Base-by-base conservation (phyloP, 176 grass and related monocot genomes). In the Tillandsia leiboldiana region DNA sequence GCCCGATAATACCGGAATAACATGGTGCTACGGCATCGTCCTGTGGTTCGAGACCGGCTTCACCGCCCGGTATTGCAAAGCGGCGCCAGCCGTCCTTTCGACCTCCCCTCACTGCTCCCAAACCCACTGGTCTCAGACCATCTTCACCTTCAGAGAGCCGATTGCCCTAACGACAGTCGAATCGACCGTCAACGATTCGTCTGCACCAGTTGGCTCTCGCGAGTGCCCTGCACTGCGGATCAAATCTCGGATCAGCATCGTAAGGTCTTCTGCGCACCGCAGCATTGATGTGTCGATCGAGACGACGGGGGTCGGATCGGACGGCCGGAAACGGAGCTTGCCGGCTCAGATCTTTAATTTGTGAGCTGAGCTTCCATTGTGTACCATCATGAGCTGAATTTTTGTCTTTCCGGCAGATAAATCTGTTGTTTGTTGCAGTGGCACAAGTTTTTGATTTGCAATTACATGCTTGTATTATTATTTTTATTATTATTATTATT, bases 81-180 rank as follows among this genome's bases (percentile, higher is more conserved):
- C 92, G 71, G 92, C 67, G 65, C 82, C 83, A 0, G 74, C 86
- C 11, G 48, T 72, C 9, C 94, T 97, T 17, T 85, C 94, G 17
- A 97, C 94, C 15, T 97, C 94, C 26, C 93, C 94, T 18, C 87
- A 83, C 14, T 82, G 70, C 71, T 85, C 87, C 1, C 78, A 77
- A 67, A 97, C 94, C 78, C 94, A 97, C 56, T 97, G 94, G 94
- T 82, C 79, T 1, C 89, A 92, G 53, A 92, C 94, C 66, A 82
- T 92, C 74, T 83, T 97, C 65, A 92, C 84, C 49, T 92, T 97
- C 3, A 72, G 75, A 79, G 86, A 97, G 81, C 89, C 93, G 49
- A 87, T 92, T 1, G 74, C 76, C 3, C 85, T 92, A 82, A 42
- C 69, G 26, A 76, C 74, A 48, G 72, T 72, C 8, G 73, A 72